Percentiles rank a stretch among this genome's conserved stretches.
phyloP scores from a whole-genome alignment of 78 protist species.

The Blattamonas nauphoetae region DNA sequence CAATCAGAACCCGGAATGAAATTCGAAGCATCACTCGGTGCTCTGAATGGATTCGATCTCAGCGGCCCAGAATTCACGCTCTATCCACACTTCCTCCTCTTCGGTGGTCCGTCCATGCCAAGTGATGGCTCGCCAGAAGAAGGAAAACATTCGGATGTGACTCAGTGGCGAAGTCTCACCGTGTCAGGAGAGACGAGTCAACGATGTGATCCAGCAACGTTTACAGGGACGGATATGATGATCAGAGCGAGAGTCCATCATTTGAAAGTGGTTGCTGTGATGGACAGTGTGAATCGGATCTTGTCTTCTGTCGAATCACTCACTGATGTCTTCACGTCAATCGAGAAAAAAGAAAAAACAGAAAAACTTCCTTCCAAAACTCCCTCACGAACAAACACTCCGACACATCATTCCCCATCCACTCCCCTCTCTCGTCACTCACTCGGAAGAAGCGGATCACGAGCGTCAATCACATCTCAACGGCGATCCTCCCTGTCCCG shows the following conservation, averaged over 20 bases:
- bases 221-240: background rate
- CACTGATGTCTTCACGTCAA: background rate
- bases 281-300: background rate
- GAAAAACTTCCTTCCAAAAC: too few relatives aligned
- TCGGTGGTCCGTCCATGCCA: background rate
- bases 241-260: background rate
- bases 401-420: too few relatives aligned
- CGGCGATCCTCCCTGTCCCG: too few relatives aligned
- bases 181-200: background rate
- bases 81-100: background rate
- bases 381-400: too few relatives aligned
- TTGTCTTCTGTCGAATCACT: background rate
- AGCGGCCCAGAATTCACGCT: background rate
- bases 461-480: too few relatives aligned
- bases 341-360: too few relatives aligned
- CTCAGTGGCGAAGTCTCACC: background rate
- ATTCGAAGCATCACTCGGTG: background rate
- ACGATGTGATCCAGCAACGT: background rate
- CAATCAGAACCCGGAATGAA: background rate
- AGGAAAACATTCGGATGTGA: background rate
- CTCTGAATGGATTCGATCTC: background rate
- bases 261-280: background rate
- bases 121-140: background rate
- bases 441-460: too few relatives aligned
- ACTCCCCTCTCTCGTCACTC: too few relatives aligned